These are phyloP conservation scores for Lachnellula subtilissima DNA, from an alignment of 2,329 filamentous ascomycete species.

Conservation along the genomic window DNA sequence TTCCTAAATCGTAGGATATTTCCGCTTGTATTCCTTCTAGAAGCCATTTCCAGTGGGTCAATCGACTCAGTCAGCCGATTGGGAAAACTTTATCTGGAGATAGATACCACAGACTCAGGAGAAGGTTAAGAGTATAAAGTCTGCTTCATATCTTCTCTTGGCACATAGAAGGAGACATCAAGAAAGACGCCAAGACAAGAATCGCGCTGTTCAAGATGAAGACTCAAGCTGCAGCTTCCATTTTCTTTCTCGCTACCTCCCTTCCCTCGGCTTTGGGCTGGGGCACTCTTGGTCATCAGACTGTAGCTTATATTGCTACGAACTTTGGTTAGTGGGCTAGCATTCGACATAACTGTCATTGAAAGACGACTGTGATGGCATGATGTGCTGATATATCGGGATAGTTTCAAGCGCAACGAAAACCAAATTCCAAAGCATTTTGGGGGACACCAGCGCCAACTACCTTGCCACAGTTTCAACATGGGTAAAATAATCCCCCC, in stretches of 20 bases:
- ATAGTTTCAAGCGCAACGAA: constrained; percentile 42
- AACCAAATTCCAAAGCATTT: constrained; percentile 52
- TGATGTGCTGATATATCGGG: not conserved
- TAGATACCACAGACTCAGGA: too few species aligned
- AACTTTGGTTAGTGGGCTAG: constrained; percentile 34
- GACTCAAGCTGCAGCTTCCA: constrained; percentile 1
- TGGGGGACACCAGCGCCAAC: constrained; percentile 49
- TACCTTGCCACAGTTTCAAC: constrained; percentile 60
- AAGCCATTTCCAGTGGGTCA: too few species aligned
- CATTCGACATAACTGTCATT: not conserved
- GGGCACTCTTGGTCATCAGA: constrained; percentile 56
- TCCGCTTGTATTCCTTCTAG: too few species aligned
- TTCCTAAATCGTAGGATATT: too few species aligned
- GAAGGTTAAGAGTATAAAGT: too few species aligned
- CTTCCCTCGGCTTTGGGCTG: constrained; percentile 17
- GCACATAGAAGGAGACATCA: too few species aligned
- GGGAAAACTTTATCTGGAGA: too few species aligned
- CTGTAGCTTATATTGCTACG: constrained; percentile 58
- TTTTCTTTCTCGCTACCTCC: constrained; percentile 13
- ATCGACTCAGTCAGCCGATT: too few species aligned
- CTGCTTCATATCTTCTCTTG: too few species aligned
- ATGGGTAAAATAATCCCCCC: constrained; percentile 38
- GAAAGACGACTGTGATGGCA: constrained; percentile 36
- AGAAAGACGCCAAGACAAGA: too few species aligned
- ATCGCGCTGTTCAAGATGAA: constrained; percentile 10